Evolutionary conservation across 2,329 filamentous ascomycete species (phyloP).

Genomic region (Aspergillus ibericus): DNA sequence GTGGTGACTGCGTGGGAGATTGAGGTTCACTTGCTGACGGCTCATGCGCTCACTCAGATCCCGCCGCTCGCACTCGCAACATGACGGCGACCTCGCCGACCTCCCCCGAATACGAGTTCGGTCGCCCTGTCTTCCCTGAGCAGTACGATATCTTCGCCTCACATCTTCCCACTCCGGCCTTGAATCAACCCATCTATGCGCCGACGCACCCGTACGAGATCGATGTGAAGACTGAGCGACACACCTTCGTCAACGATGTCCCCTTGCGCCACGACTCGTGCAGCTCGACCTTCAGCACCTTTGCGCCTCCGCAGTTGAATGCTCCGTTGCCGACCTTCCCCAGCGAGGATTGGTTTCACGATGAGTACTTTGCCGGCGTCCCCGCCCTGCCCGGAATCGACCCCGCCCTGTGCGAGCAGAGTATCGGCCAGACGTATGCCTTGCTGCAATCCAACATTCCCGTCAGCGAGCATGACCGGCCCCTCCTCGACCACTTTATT

Average conservation of each 20-base stretch:
- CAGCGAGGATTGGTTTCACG: slow-evolving; percentile 69
- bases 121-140: slow-evolving; percentile 60
- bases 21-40: slow-evolving; percentile 9
- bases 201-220: slow-evolving; percentile 79
- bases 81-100: slow-evolving; percentile 59
- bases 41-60: slow-evolving; percentile 11
- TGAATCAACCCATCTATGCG: slow-evolving; percentile 58
- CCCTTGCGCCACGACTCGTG: slow-evolving; percentile 83
- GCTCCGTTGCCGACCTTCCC: slow-evolving; percentile 65
- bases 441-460: slow-evolving; percentile 72
- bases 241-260: slow-evolving; percentile 90
- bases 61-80: slow-evolving; percentile 16
- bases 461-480: slow-evolving; percentile 83
- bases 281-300: slow-evolving; percentile 91
- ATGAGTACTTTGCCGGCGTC: slow-evolving; percentile 65
- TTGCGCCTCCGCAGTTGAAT: slow-evolving; percentile 72
- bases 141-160: slow-evolving; percentile 44
- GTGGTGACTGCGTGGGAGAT: background rate
- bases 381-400: slow-evolving; percentile 36
- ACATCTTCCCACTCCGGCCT: slow-evolving; percentile 52
- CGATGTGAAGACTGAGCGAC: slow-evolving; percentile 91
- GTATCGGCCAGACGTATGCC: slow-evolving; percentile 47
- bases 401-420: slow-evolving; percentile 20
- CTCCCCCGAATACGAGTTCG: slow-evolving; percentile 65
- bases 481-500: slow-evolving; percentile 86